Percentiles rank a stretch among this genome's conserved stretches.
Evolutionary conservation across 768 basidiomycete species (phyloP).

Genomic region (Mycena rosella): DNA sequence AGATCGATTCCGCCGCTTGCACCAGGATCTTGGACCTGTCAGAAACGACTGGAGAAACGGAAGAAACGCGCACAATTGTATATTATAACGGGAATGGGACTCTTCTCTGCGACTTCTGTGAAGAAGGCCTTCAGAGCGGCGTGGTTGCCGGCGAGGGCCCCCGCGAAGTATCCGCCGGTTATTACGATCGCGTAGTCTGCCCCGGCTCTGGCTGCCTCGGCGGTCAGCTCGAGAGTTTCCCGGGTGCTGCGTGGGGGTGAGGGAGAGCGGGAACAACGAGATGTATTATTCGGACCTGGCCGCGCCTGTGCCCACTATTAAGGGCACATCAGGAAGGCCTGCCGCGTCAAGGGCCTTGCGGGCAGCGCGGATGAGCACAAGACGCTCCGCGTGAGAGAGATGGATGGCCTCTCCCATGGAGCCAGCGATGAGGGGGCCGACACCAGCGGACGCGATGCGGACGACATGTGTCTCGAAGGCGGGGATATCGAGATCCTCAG

Average conservation of each 20-base stretch:
- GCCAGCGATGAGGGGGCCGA: conserved; percentile 79
- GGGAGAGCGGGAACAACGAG: not conserved
- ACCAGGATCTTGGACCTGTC: conserved; percentile 73
- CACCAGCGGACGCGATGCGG: conserved; percentile 73
- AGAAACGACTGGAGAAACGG: conserved; percentile 16
- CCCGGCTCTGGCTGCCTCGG: conserved; percentile 85
- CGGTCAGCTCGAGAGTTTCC: conserved; percentile 81
- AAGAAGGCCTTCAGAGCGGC: conserved; percentile 84
- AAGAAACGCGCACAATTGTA: conserved; percentile 79
- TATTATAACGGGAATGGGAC: conserved; percentile 88
- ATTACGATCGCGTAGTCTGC: conserved; percentile 92
- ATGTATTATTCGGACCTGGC: conserved; percentile 46
- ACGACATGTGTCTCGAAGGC: conserved; percentile 78
- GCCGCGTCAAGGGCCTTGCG: conserved; percentile 79
- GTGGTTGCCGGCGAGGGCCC: conserved; percentile 70
- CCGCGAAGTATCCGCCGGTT: conserved; percentile 88
- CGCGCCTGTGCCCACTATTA: conserved; percentile 87
- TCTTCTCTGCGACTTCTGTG: conserved; percentile 80
- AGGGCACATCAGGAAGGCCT: conserved; percentile 68
- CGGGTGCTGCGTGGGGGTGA: conserved; percentile 66
- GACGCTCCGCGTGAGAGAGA: conserved; percentile 75
- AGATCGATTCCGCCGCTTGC: conserved; percentile 92
- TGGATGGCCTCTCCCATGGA: conserved; percentile 92
- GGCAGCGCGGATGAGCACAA: conserved; percentile 71
- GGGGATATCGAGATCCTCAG: conserved; percentile 85